These are phyloP conservation scores for Solanum chmielewskii DNA, from an alignment of 257 asterid genomes.

Conservation along the genomic window DNA sequence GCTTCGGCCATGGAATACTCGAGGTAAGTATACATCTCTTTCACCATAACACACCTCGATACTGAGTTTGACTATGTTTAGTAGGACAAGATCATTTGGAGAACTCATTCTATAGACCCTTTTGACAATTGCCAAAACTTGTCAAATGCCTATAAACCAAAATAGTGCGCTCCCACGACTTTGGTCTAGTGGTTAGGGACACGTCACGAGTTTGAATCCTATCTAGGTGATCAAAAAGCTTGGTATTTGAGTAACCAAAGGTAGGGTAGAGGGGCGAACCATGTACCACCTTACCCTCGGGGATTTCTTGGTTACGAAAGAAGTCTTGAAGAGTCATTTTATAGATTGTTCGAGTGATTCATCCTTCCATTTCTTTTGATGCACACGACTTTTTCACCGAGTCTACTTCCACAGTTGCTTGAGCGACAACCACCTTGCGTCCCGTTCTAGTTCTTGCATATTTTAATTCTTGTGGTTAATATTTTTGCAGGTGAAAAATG, in stretches of 20 bases:
- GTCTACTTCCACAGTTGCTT: not conserved
- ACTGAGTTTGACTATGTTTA: not conserved
- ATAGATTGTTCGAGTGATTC: not conserved
- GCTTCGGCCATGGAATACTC: conserved; percentile 92
- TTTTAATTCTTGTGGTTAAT: not conserved
- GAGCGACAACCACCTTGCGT: not conserved
- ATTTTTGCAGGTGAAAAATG: conserved; percentile 58
- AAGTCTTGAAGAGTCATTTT: not conserved
- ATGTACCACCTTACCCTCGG: not conserved
- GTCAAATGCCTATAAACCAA: not conserved
- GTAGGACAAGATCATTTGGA: not conserved
- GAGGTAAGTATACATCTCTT: conserved; percentile 34
- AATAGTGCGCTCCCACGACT: not conserved
- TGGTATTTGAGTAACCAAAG: not conserved
- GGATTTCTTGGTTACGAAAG: not conserved
- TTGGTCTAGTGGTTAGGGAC: not conserved
- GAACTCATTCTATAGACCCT: not conserved
- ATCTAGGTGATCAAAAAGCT: not conserved
- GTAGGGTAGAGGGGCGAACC: not conserved
- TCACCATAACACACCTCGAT: not conserved
- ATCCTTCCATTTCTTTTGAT: not conserved
- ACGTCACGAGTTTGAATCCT: not conserved
- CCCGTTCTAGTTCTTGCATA: not conserved
- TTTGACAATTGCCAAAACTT: not conserved
- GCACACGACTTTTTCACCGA: not conserved